phyloP scores from a whole-genome alignment of 2,329 filamentous ascomycete species.

The Colletotrichum costaricense region DNA sequence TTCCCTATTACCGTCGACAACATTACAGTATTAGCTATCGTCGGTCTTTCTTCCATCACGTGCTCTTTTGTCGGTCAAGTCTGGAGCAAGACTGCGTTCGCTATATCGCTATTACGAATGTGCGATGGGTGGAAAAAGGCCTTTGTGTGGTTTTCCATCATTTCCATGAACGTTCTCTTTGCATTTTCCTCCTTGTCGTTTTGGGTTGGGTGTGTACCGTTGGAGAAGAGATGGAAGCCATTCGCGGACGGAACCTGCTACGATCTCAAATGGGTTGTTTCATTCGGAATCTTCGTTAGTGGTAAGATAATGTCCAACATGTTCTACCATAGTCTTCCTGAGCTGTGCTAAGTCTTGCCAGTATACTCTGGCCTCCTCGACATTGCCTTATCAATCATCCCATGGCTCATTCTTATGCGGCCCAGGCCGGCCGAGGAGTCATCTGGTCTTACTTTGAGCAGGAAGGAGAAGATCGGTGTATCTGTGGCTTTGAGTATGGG shows the following conservation, averaged over 20 bases:
- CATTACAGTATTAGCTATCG: conserved; percentile 6
- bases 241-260: conserved; percentile 29
- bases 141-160: conserved; percentile 46
- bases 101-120: conserved; percentile 47
- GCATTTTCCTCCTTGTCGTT: conserved; percentile 36
- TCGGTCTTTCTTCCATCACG: conserved; percentile 39
- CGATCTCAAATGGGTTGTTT: conserved; percentile 27
- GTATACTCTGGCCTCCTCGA: conserved; percentile 47
- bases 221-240: conserved; percentile 36
- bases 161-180: conserved; percentile 43
- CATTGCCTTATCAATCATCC: conserved; percentile 49
- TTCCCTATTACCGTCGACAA: conserved; percentile 20
- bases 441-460: conserved; percentile 32
- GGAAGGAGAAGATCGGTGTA: conserved; percentile 50
- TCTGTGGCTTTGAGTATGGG: conserved; percentile 48
- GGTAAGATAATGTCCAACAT: background rate
- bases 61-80: conserved; percentile 46
- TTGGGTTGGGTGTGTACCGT: conserved; percentile 39
- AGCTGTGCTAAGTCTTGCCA: background rate
- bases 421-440: conserved; percentile 21
- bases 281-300: conserved; percentile 35
- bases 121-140: conserved; percentile 40
- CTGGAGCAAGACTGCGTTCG: conserved; percentile 54
- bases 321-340: accelerated
- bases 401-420: conserved; percentile 51